Conservation (phyloP, 129 eudicot species). For the Flaveria linearis region DNA sequence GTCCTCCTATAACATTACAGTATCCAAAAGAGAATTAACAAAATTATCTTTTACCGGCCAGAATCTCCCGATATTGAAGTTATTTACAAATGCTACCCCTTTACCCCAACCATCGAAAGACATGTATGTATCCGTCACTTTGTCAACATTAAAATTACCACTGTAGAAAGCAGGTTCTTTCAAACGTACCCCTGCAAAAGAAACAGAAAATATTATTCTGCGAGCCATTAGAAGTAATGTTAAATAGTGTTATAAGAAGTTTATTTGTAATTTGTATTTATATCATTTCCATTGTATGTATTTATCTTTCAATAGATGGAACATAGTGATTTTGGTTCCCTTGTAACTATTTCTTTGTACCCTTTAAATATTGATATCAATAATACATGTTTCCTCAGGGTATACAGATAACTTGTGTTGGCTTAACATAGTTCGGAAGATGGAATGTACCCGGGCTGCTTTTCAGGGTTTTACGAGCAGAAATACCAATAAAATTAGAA, state of each 20-base stretch:
- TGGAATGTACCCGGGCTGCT: conserved; percentile 37
- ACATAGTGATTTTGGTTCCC: neutral
- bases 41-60: conserved; percentile 71
- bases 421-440: conserved; percentile 8
- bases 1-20: neutral
- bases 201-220: neutral
- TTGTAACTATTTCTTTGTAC: neutral
- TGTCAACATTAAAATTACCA: conserved; percentile 54
- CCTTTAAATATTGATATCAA: neutral
- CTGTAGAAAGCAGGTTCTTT: conserved; percentile 72
- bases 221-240: neutral
- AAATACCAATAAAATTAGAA: conserved; percentile 27
- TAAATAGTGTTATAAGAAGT: neutral
- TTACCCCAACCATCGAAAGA: conserved; percentile 91
- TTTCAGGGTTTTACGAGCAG: conserved; percentile 47
- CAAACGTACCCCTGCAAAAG: conserved; percentile 39
- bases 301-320: neutral
- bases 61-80: conserved; percentile 75
- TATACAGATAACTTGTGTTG: neutral
- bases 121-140: conserved; percentile 68
- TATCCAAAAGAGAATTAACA: conserved; percentile 13
- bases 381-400: neutral
- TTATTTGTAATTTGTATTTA: neutral
- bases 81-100: conserved; percentile 86
- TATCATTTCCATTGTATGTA: neutral